Evolutionary conservation across 768 basidiomycete genomes (phyloP), one percentile per base, ranked within the genome.

Genomic region (Cystofilobasidium macerans): DNA sequence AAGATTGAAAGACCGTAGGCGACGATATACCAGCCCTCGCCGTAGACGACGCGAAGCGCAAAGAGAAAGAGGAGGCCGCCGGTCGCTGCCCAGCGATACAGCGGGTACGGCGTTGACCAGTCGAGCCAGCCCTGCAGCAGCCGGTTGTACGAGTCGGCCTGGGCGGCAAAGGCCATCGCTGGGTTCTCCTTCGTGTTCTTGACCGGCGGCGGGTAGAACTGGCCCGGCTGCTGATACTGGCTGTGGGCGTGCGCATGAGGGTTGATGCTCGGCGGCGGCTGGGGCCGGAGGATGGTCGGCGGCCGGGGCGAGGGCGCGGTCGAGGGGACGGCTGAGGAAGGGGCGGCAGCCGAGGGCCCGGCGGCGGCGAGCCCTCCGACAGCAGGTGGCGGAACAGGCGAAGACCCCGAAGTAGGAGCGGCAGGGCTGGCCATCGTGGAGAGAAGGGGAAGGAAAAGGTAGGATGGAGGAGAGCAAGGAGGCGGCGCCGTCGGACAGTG

Each of bases 51-150:
- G 66, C 94, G 81, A 61, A 97, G 76, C 72, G 87, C 78, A 75
- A 99, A 98, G 40, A 97, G 40, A 28, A 79, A 73, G 64, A 93
- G 77, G 18, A 95, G 72, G 6, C 81, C 87, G 4, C 80, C 80
- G 3, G 89, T 89, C 42, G 80, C 83, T 30, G 89, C 71, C 95
- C 95, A 99, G 67, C 95, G 83, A 72, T 93, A 82, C n/a, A 89
- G 77, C 35, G 86, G 82, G 73, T 90, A 84, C 0, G 95, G 95
- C 3, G 94, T 95, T 79, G 86, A 85, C 30, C 88, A 83, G 80
- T 99, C 95, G n/a, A 97, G 82, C 30, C 83, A 76, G 73, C 86
- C 85, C 76, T 94, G 91, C 75, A 93, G 92, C 73, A 85, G 84
- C 33, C 89, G 82, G 54, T 57, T 67, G 51, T 69, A 69, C 38